Base-by-base conservation (phyloP, 345 rosid genomes). In the Salix brachista region DNA sequence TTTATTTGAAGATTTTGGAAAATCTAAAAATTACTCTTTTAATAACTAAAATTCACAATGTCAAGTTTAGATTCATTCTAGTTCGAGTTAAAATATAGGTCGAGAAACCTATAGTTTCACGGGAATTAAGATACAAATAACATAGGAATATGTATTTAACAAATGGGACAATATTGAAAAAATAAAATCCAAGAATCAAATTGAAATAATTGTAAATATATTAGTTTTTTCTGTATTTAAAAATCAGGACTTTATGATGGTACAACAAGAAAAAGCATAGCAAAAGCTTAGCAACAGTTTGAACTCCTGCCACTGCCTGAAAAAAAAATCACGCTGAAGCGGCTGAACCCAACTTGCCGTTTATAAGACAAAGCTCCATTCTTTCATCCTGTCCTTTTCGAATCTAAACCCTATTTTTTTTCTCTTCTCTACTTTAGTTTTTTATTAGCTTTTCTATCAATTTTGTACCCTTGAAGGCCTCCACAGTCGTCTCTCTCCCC, bases 331-430 rank as follows among this genome's bases (percentile, higher is more conserved):
- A 9, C 26, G 26, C 62, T 56, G 62, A n/a, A n/a, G 28, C 11
- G 14, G 26, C 62, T 56, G 62, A n/a, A n/a, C 62, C 11, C 28
- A 56, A 56, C 62, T 56, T n/a, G 62, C 26, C 11, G 10, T n/a
- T n/a, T 8, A 9, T 13, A 46, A 46, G 10, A 6, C 25, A n/a
- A 30, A 30, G 68, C 18, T 21, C 34, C 39, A 5, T 30, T 34
- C 68, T 16, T 16, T 30, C 39, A 18, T 65, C 11, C 37, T 16
- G 68, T 65, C 41, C n/a, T 32, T 32, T 65, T 26, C 68, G 10
- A 65, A 65, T 65, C 68, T 65, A 65, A 28, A 65, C 37, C 68
- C 68, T 65, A 65, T 65, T 65, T 65, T 30, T 65, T 65, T 13
- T 30, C 34, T 13, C 26, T 34, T 32, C 18, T 58, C 14, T 10